Evolutionary conservation across 2,329 filamentous ascomycete genomes (phyloP).

Genomic region (Aureobasidium lini): DNA sequence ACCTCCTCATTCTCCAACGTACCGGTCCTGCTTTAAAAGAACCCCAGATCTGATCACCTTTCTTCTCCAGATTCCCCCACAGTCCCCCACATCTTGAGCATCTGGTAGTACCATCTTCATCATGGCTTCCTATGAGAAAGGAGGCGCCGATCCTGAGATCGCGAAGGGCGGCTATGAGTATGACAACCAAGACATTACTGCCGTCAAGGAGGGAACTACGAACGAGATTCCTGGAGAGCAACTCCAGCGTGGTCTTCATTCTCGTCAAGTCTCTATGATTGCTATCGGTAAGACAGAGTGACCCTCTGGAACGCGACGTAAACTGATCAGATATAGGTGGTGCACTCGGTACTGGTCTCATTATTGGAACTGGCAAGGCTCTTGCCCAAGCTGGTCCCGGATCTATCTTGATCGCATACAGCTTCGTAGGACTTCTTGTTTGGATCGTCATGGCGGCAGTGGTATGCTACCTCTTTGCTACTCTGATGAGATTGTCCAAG

Average conservation of each 20-base stretch:
- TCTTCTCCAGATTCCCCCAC: constrained; percentile 12
- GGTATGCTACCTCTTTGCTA: too few relatives aligned
- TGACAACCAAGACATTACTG: background rate
- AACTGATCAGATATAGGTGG: constrained; percentile 42
- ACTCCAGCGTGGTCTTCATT: constrained; percentile 46
- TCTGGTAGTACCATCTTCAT: background rate
- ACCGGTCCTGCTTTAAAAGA: constrained; percentile 1
- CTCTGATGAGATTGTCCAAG: too few relatives aligned
- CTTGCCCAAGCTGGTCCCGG: constrained; percentile 49
- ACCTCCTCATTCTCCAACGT: background rate
- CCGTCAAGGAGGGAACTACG: constrained; percentile 5
- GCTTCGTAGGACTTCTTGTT: constrained; percentile 62
- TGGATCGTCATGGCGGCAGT: constrained; percentile 76
- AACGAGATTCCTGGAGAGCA: constrained; percentile 20
- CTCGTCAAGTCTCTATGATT: constrained; percentile 54
- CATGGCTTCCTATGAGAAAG: constrained; percentile 8
- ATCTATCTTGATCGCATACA: constrained; percentile 65
- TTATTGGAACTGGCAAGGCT: constrained; percentile 55
- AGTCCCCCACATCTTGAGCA: constrained; percentile 1
- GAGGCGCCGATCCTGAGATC: constrained; percentile 5
- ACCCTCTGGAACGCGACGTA: too few relatives aligned
- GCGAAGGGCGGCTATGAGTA: constrained; percentile 6
- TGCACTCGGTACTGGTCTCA: constrained; percentile 66
- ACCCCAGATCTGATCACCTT: constrained; percentile 1
- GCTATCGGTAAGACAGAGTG: constrained; percentile 24